Evolutionary conservation across 805 yeast genomes (phyloP), one percentile per base, ranked within the genome.

Genomic region (Pichia nanzhaoensis): DNA sequence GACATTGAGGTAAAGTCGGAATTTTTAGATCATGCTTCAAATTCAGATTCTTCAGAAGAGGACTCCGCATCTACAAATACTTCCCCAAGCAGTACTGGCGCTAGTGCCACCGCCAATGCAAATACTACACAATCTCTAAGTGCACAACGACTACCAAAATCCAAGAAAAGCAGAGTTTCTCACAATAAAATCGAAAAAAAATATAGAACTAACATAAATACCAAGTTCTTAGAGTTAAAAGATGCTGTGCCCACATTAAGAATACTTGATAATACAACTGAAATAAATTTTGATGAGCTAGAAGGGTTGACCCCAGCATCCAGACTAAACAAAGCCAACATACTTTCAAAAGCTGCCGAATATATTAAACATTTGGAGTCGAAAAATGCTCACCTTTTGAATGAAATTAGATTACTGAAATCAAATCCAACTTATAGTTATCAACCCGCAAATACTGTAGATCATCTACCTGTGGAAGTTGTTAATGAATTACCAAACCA

Each of bases 161-260:
- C 47, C 74, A 74, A 35, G 16, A 39, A 39, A 18, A 14, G 19
- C 45, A 74, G 82, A 62, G 71, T 80, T 1, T 74, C 86, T 7
- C 95, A 85, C 64, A 85, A 84, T 57, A 78, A 83, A 70, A 81
- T 85, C 53, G 95, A 86, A 59, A 84, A 84, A 64, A 80, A 83
- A 57, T 86, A 86, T 63, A 65, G 95, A 53, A 81, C 85, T 18
- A 84, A 85, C 56, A 82, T 85, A 52, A 85, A 84, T 56, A 70
- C 82, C 44, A 82, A 80, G 60, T 84, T 85, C 39, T 52, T 75
- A 30, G 82, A 80, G 37, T 71, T 85, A 28, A 69, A 88, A 57
- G 84, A 84, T 53, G 82, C 87, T 3, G 95, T 86, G 16, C 95
- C 95, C 3, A 66, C 93, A 3, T 68, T 86, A 42, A 71, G 88